Base-by-base conservation (phyloP, 306 rosid genomes). In the Mucuna pruriens region DNA sequence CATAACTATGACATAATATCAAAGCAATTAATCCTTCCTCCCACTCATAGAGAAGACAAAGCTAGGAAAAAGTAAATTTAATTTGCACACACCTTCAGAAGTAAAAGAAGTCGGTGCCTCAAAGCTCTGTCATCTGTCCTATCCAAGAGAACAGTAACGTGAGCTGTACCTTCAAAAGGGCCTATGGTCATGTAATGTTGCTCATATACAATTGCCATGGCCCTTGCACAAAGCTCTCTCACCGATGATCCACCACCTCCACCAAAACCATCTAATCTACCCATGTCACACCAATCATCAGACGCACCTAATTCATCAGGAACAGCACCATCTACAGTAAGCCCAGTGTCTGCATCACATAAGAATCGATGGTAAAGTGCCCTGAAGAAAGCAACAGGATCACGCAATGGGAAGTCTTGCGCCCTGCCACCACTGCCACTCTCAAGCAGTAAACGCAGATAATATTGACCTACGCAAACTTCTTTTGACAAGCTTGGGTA, bases 271-370 rank as follows among this genome's bases (percentile, higher is more conserved):
- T 95, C 99, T 79, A 90, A 87, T 83, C 99, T 95, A 80, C 96
- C 93, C 98, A 95, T 89, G 83, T 96, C 98, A 76, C 98, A 96
- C 99, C 99, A 96, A 86, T 96, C 99, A 92, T 96, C 99, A 85
- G 99, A 93, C 22, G 99, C 97, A 79, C 98, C 99, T 89, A 92
- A 80, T 82, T 96, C 97, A 85, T 96, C 99, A 42, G 99, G 99
- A 89, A 96, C 91, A 86, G 98, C 91, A 55, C 99, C 99, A 82
- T 93, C 98, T 44, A 96, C 98, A 17, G 97, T 96, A 73, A 96
- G 97, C 60, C 99, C 99, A 10, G 85, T 90, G 91, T 96, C 99
- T 29, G 99, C 98, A 86, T 96, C 99, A 81, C 99, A 96, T 83
- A 96, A 84, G 77, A 96, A 96, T 4, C 97, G 88, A 91, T 93